phyloP scores from a whole-genome alignment of 768 basidiomycete genomes.

The Mycena epipterygia region DNA sequence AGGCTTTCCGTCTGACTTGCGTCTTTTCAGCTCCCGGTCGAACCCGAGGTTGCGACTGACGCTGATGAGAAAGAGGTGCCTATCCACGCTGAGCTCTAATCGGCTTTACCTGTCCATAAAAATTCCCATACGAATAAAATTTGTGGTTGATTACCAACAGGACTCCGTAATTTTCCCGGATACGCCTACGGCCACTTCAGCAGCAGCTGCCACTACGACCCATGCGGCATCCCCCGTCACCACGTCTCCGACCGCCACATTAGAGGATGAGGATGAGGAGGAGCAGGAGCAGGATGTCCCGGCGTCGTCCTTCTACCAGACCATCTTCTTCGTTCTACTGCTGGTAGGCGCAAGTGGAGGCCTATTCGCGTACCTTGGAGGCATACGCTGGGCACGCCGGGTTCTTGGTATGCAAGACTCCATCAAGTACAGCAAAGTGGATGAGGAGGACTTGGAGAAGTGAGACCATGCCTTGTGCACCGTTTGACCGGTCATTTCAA shows the following conservation, averaged over 20 bases:
- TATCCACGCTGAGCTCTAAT: slow-evolving; percentile 93
- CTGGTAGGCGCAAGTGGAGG: slow-evolving; percentile 60
- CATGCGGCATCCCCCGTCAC: slow-evolving; percentile 24
- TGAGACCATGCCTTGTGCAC: slow-evolving; percentile 45
- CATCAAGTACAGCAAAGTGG: slow-evolving; percentile 61
- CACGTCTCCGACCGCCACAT: slow-evolving; percentile 24
- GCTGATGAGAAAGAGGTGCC: slow-evolving; percentile 91
- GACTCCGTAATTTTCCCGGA: slow-evolving; percentile 40
- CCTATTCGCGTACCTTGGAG: slow-evolving; percentile 67
- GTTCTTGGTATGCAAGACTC: slow-evolving; percentile 52
- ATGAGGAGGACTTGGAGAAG: slow-evolving; percentile 66
- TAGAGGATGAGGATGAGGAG: slow-evolving; percentile 36
- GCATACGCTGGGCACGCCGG: slow-evolving; percentile 59
- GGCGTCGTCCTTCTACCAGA: slow-evolving; percentile 43
- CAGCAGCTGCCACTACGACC: slow-evolving; percentile 13
- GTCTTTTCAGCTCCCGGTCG: slow-evolving; percentile 60
- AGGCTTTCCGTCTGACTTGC: slow-evolving; percentile 5
- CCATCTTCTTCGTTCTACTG: slow-evolving; percentile 54
- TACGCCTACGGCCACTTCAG: slow-evolving; percentile 20
- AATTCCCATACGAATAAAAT: slow-evolving; percentile 67
- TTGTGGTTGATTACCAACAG: slow-evolving; percentile 67
- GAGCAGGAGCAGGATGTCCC: slow-evolving; percentile 30
- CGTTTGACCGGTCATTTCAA: slow-evolving; percentile 7
- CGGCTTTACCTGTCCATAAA: slow-evolving; percentile 51
- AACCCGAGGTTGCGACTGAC: slow-evolving; percentile 66